Percentiles rank a stretch among this genome's conserved stretches.
These are phyloP conservation scores for Pestalotiopsis fici DNA, from an alignment of 2,329 filamentous ascomycete species.

Conservation along the genomic window DNA sequence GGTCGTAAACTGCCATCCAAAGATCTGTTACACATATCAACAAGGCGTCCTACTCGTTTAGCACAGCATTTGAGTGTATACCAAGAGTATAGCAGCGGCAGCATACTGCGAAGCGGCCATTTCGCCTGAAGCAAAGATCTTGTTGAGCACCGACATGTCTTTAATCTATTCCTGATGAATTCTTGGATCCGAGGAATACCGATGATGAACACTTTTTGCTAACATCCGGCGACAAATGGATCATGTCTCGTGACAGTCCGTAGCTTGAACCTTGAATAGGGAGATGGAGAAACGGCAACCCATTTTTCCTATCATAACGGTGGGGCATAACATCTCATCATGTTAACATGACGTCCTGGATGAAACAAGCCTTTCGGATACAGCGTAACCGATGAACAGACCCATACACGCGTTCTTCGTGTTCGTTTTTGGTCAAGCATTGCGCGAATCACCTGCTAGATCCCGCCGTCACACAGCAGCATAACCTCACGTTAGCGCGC, in stretches of 20 bases:
- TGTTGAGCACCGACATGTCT: not conserved
- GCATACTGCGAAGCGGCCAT: not conserved
- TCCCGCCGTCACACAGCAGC: not conserved
- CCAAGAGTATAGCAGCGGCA: not conserved
- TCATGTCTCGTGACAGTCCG: not conserved
- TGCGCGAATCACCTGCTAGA: not conserved
- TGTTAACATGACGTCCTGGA: not conserved
- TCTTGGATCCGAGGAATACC: not conserved
- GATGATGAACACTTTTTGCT: not conserved
- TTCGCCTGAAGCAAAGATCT: not conserved
- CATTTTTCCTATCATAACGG: not conserved
- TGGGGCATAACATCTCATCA: not conserved
- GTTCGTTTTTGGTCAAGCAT: not conserved
- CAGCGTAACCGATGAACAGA: not conserved
- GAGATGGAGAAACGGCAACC: not conserved
- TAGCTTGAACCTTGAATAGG: not conserved
- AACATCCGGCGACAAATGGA: not conserved
- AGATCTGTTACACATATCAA: constrained; percentile 12
- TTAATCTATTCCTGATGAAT: not conserved
- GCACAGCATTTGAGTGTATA: not conserved
- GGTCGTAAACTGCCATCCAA: constrained; percentile 18
- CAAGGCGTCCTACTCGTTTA: not conserved
- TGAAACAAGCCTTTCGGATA: not conserved
- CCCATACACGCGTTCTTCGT: not conserved
- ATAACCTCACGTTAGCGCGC: not conserved